Conservation (phyloP, 2,329 filamentous ascomycete species). For the Arthrobotrys megalospora region DNA sequence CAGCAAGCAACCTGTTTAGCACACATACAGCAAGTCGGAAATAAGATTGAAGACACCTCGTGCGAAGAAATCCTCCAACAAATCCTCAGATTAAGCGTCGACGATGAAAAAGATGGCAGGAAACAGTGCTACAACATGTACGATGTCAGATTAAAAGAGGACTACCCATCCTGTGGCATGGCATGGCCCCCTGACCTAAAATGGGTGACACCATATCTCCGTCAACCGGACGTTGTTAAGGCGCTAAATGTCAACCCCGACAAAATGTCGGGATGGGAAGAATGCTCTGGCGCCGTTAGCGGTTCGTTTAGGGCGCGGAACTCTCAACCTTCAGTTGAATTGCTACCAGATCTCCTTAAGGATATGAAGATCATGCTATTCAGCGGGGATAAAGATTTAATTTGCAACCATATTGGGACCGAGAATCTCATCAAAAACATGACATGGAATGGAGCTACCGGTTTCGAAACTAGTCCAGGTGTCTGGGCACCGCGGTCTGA, state of each 20-base stretch:
- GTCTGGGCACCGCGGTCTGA: slow-evolving; percentile 92
- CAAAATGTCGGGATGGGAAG: slow-evolving; percentile 89
- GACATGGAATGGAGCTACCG: slow-evolving; percentile 90
- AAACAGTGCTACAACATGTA: slow-evolving; percentile 92
- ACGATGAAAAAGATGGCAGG: slow-evolving; percentile 71
- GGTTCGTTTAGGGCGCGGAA: slow-evolving; percentile 78
- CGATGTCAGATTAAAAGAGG: slow-evolving; percentile 87
- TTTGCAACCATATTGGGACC: slow-evolving; percentile 97
- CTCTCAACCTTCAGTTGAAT: slow-evolving; percentile 79
- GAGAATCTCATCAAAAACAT: slow-evolving; percentile 91
- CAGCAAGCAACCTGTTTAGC: slow-evolving; percentile 78
- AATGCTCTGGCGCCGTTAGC: slow-evolving; percentile 87
- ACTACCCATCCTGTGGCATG: slow-evolving; percentile 90
- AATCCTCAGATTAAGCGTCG: slow-evolving; percentile 78
- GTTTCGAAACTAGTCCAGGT: slow-evolving; percentile 86
- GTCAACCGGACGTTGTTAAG: slow-evolving; percentile 80
- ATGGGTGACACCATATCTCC: slow-evolving; percentile 85
- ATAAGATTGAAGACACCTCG: slow-evolving; percentile 76
- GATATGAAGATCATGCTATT: slow-evolving; percentile 87
- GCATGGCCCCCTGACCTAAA: slow-evolving; percentile 94
- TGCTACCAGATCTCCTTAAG: slow-evolving; percentile 84
- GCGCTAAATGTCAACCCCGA: slow-evolving; percentile 87
- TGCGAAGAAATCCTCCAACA: slow-evolving; percentile 85
- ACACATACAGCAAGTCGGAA: slow-evolving; percentile 74
- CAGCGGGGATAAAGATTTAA: slow-evolving; percentile 92